Base-by-base conservation (phyloP, 2,329 filamentous ascomycete species). In the Colletotrichum sp. region DNA sequence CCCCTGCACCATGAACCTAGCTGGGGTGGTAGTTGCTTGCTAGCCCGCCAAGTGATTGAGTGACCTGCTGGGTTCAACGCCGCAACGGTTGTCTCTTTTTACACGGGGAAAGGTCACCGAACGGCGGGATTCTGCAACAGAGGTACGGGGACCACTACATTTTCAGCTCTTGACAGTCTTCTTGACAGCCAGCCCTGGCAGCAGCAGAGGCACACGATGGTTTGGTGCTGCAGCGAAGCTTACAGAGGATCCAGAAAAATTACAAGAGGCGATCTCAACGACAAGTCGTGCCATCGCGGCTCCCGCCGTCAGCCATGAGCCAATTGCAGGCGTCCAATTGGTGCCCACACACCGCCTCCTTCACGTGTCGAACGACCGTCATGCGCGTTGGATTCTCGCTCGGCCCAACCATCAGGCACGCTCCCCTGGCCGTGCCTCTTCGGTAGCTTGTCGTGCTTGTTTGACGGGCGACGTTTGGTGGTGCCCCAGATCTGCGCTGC, bases 351-450 rank as follows among this genome's bases (percentile, higher is more conserved):
- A 76, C 74, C 74, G 74, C 74, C 48, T 55, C 71, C 67, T 76
- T 76, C 70, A 76, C 74, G 59, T 76, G 74, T 76, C 74, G 74
- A 76, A 76, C 74, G 57, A 76, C 59, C 16, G 71, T 76, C 74
- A 76, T 69, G 70, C 70, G 74, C 64, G 67, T 69, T 74, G 24
- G 64, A 74, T 69, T 67, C n/a, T 28, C 15, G 68, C 68, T 67
- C 60, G 36, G 59, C 60, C 72, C 55, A 75, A 57, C 64, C 68
- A 61, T 55, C 68, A 67, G 36, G 55, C 52, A 71, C 24, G 57
- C 13, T 18, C 15, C 28, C 36, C 68, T 39, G 26, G 24, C 39
- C 32, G 24, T 43, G 21, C 13, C n/a, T 7, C 7, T 60, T 34
- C 10, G 43, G 43, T 21, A 32, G 10, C 18, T 36, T 36, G 12